Percentiles rank a stretch among this genome's conserved stretches.
Conservation (phyloP, 352 stramenopile species). For the Phytopythium boreale region DNA sequence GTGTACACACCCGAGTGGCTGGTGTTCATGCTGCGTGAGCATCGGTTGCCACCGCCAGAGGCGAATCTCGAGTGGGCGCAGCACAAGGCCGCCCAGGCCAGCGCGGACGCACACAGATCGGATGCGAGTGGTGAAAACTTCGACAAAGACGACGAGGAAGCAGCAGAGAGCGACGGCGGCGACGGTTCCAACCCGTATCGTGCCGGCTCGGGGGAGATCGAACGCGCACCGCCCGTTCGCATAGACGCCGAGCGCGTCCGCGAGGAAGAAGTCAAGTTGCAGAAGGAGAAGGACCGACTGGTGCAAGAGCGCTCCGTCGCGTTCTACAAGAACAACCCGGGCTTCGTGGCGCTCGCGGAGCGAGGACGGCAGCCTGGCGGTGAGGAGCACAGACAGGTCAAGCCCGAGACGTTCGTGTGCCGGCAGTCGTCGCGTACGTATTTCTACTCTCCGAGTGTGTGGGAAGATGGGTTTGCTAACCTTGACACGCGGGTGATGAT, state of each 20-base stretch:
- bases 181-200: slow-evolving; percentile 54
- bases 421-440: slow-evolving; percentile 66
- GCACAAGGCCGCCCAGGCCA: slow-evolving; percentile 20
- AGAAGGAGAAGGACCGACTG: slow-evolving; percentile 46
- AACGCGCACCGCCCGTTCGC: slow-evolving; percentile 29
- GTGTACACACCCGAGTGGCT: slow-evolving; percentile 67
- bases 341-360: slow-evolving; percentile 47
- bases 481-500: slow-evolving; percentile 1
- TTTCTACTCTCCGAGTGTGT: background rate
- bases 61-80: slow-evolving; percentile 39
- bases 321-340: slow-evolving; percentile 77
- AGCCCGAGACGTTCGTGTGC: slow-evolving; percentile 59
- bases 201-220: slow-evolving; percentile 29
- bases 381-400: slow-evolving; percentile 31
- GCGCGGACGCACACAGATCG: slow-evolving; percentile 14
- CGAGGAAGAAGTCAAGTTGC: slow-evolving; percentile 41
- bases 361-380: slow-evolving; percentile 9
- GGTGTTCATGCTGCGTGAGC: slow-evolving; percentile 43
- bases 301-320: slow-evolving; percentile 56
- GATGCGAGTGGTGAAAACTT: slow-evolving; percentile 7
- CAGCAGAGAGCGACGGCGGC: slow-evolving; percentile 28
- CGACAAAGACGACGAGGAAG: slow-evolving; percentile 12
- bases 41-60: slow-evolving; percentile 24
- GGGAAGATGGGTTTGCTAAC: background rate
- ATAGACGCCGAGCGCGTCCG: slow-evolving; percentile 34